A percentile compares a stretch with the other conserved stretches of the same genome.
phyloP scores from a whole-genome alignment of 2,329 filamentous ascomycete genomes.

The Clonostachys solani region DNA sequence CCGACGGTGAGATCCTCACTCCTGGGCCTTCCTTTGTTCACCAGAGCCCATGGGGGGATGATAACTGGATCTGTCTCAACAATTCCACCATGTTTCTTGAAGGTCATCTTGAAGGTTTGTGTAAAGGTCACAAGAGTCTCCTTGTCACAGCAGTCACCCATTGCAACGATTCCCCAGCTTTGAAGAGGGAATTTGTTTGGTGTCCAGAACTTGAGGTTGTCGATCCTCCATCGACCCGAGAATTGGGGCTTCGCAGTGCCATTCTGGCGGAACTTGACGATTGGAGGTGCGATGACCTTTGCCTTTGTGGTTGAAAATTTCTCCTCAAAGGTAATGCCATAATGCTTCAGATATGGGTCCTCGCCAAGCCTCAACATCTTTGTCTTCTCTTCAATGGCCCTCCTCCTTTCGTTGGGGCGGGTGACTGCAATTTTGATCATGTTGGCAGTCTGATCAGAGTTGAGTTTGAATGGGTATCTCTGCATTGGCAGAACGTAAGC shows the following conservation, averaged over 20 bases:
- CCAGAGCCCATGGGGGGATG: conserved; percentile 18
- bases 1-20: no score
- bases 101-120: conserved; percentile 37
- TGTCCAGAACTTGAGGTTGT: conserved; percentile 69
- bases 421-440: conserved; percentile 97
- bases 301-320: conserved; percentile 66
- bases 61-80: conserved; percentile 19
- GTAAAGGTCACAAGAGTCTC: conserved; percentile 20
- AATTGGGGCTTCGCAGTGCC: conserved; percentile 42
- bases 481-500: conserved; percentile 50
- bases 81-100: conserved; percentile 44
- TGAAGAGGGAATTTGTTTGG: conserved; percentile 59
- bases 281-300: conserved; percentile 65
- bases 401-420: conserved; percentile 63
- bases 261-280: conserved; percentile 69
- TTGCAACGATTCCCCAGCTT: conserved; percentile 71
- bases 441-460: conserved; percentile 59
- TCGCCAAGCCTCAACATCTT: conserved; percentile 62
- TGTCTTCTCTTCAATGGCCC: conserved; percentile 51
- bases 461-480: conserved; percentile 59
- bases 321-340: conserved; percentile 65
- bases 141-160: conserved; percentile 49
- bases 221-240: conserved; percentile 81
- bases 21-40: no score
- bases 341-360: conserved; percentile 69